Conservation (phyloP, 768 basidiomycete genomes). For the Leccinellum rugosiceps region DNA sequence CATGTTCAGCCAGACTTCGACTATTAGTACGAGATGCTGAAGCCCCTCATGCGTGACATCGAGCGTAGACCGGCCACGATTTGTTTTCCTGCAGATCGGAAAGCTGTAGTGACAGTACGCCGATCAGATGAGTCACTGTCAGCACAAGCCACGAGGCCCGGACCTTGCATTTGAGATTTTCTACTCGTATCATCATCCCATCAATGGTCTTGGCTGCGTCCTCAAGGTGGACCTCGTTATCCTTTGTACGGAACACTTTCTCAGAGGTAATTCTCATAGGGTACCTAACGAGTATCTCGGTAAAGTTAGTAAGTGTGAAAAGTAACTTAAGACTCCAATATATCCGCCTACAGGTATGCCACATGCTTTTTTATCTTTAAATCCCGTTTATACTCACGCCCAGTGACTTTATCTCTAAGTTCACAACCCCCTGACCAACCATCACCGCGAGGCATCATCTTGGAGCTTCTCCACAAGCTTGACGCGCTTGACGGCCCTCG, state of each 20-base stretch:
- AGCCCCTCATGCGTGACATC: conserved; percentile 73
- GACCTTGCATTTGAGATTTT: conserved; percentile 88
- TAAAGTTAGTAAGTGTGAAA: too few species aligned
- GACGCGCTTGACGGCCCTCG: too few species aligned
- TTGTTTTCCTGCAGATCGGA: conserved; percentile 46
- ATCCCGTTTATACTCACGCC: too few species aligned
- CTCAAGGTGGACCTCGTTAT: conserved; percentile 39
- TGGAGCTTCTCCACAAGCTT: too few species aligned
- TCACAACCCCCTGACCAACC: too few species aligned
- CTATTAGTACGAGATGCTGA: conserved; percentile 60
- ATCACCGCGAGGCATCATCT: too few species aligned
- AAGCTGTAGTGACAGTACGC: conserved; percentile 36
- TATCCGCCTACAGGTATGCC: too few species aligned
- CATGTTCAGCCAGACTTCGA: conserved; percentile 55
- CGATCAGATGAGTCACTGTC: conserved; percentile 17
- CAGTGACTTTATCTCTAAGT: too few species aligned
- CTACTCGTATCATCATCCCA: conserved; percentile 70
- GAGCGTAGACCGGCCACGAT: conserved; percentile 56
- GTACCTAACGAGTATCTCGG: conserved; percentile 56
- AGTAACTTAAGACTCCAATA: too few species aligned
- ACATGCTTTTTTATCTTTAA: too few species aligned
- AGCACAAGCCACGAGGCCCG: conserved; percentile 18
- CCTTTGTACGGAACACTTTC: conserved; percentile 64
- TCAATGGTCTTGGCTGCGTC: conserved; percentile 64
- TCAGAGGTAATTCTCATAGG: conserved; percentile 88